Percentiles rank a stretch among this genome's conserved stretches.
Conservation (phyloP, 176 grass and related monocot genomes). For the Rhynchospora tenuis region DNA sequence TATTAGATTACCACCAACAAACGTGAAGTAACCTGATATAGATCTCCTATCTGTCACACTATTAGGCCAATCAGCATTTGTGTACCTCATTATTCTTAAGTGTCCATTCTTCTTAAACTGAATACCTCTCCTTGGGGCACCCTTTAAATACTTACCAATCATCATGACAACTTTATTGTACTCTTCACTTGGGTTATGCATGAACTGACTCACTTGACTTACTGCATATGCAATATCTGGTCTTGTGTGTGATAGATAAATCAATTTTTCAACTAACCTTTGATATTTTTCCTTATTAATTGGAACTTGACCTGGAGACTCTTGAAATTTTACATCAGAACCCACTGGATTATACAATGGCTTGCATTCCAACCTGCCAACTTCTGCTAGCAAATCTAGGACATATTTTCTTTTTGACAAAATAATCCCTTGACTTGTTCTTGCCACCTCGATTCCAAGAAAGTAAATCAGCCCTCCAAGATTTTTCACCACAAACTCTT, state of each 20-base stretch:
- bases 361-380: background rate
- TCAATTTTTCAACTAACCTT: background rate
- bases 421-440: background rate
- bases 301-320: background rate
- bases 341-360: background rate
- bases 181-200: conserved; percentile 2
- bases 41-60: background rate
- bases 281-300: background rate
- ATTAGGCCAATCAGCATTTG: too few relatives aligned
- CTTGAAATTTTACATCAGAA: background rate
- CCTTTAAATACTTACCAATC: too few relatives aligned
- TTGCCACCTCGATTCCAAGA: background rate
- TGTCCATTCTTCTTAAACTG: background rate
- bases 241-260: conserved; percentile 9
- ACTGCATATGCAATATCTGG: background rate
- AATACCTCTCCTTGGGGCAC: background rate
- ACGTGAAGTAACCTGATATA: background rate
- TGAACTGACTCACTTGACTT: background rate
- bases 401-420: conserved; percentile 3
- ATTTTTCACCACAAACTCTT: background rate
- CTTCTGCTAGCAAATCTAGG: background rate
- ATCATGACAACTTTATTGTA: background rate
- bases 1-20: background rate
- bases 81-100: too few relatives aligned
- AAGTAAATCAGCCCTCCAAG: background rate